Base-by-base conservation (phyloP, 345 rosid genomes). In the Salix brachista region DNA sequence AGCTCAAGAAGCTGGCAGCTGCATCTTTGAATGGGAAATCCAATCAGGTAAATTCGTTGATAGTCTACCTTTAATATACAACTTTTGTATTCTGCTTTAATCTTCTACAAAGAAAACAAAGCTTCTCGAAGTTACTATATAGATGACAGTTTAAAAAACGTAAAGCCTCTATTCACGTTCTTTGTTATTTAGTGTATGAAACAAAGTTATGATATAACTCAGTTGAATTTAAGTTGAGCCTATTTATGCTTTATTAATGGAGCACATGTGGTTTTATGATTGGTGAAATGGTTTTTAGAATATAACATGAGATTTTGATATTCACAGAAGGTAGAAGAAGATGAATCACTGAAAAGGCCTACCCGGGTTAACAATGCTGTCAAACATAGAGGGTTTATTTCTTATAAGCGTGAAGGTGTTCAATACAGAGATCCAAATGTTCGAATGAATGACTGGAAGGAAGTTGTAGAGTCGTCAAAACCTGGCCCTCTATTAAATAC, bases 341-440 rank as follows among this genome's bases (percentile, higher is more conserved):
- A 85, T 77, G 84, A 81, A 69, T 76, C 75, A 81, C 52, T 54
- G 3, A 81, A 81, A 81, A 90, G 93, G 86, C 99, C 99, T 75
- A 82, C 88, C 71, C 76, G 12, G 75, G 93, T 93, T 54, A 62
- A 72, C 6, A 83, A 84, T 85, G 96, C 99, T 66, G 87, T 83
- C 67, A 96, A 96, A 69, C 87, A 92, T 78, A 79, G 98, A 25
- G 99, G 99, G 46, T 96, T 96, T 76, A 75, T 96, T 74, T 86
- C 91, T 79, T 96, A 96, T 77, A 97, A 96, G 82, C 97, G 98
- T 12, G 97, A 94, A 80, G 97, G 97, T 46, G 89, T 94, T 65
- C 88, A 84, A 64, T 96, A 96, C 80, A 89, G 99, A 82, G 97
- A 96, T 81, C 97, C 99, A 66, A 89, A 80, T 81, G 86, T 88